These are phyloP conservation scores for Trichoderma sp. DNA, from an alignment of 2,329 filamentous ascomycete species.

Conservation along the genomic window DNA sequence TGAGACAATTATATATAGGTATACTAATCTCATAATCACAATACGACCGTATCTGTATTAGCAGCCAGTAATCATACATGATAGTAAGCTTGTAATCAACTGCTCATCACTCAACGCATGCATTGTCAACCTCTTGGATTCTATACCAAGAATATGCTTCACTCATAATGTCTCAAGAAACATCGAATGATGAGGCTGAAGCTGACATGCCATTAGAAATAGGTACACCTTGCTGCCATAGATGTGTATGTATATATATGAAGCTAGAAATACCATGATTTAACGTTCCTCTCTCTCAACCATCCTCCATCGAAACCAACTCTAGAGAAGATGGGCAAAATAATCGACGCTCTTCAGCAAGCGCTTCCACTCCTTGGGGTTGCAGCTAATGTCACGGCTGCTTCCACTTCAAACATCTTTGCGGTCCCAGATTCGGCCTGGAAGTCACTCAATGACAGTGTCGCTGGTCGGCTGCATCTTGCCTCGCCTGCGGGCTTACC, in stretches of 20 bases:
- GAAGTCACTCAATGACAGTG: constrained; percentile 14
- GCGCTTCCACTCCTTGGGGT: not conserved
- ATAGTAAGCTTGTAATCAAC: not conserved
- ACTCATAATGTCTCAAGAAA: not conserved
- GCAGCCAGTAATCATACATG: not conserved
- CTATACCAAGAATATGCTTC: not conserved
- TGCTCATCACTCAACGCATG: not conserved
- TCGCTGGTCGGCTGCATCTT: constrained; percentile 12
- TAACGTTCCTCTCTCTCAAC: not conserved
- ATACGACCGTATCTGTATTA: not conserved
- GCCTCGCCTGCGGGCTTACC: constrained; percentile 5
- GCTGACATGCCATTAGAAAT: not conserved
- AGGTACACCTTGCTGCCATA: not conserved
- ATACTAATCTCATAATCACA: no score
- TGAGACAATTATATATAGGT: no score
- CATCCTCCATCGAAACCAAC: not conserved
- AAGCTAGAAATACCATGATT: not conserved
- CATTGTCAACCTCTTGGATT: not conserved
- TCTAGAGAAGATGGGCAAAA: not conserved
- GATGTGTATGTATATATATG: not conserved
- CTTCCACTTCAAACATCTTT: not conserved
- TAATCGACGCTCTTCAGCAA: not conserved
- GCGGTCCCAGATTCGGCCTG: not conserved
- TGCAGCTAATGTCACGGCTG: not conserved
- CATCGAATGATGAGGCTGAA: not conserved